Percentiles rank a stretch among this genome's conserved stretches.
Evolutionary conservation across 768 basidiomycete genomes (phyloP).

Genomic region (Mycena amicta): DNA sequence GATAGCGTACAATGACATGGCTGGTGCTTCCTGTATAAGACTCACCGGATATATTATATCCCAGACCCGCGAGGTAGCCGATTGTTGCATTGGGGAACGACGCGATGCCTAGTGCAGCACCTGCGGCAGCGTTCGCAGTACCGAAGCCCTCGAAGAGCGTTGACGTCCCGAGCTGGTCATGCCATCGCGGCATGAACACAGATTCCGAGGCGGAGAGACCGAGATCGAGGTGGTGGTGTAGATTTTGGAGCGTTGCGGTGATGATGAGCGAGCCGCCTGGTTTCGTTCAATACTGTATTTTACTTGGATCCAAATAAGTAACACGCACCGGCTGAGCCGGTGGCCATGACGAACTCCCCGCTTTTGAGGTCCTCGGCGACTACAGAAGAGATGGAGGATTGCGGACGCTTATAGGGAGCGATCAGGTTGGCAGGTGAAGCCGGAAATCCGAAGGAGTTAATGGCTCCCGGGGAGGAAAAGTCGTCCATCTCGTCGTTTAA

Average conservation of each 20-base stretch:
- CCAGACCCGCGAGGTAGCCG: conserved; percentile 9
- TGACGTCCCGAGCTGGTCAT: conserved; percentile 27
- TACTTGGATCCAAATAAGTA: no score
- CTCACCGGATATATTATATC: conserved; percentile 6
- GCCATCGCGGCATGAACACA: conserved; percentile 28
- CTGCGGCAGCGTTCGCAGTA: neutral
- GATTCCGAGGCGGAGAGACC: conserved; percentile 21
- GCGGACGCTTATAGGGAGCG: conserved; percentile 32
- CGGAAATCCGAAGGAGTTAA: conserved; percentile 39
- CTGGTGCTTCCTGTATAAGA: conserved; percentile 5
- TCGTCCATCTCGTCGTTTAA: conserved; percentile 34
- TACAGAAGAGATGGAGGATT: conserved; percentile 32
- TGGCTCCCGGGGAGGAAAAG: conserved; percentile 27
- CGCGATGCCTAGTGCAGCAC: conserved; percentile 12
- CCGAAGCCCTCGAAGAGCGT: conserved; percentile 26
- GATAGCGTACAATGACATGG: conserved; percentile 7
- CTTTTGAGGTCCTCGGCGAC: conserved; percentile 39
- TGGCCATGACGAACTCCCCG: conserved; percentile 38
- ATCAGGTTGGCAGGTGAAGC: conserved; percentile 40
- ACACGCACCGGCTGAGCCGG: conserved; percentile 39
- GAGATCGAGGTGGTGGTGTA: conserved; percentile 38
- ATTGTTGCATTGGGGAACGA: conserved; percentile 16
- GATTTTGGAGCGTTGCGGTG: conserved; percentile 39
- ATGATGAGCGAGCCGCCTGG: conserved; percentile 40
- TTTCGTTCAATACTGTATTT: no score